Percentiles rank a stretch among this genome's conserved stretches.
Evolutionary conservation across 2,329 filamentous ascomycete genomes (phyloP).

Genomic region (Colletotrichum orbiculare): DNA sequence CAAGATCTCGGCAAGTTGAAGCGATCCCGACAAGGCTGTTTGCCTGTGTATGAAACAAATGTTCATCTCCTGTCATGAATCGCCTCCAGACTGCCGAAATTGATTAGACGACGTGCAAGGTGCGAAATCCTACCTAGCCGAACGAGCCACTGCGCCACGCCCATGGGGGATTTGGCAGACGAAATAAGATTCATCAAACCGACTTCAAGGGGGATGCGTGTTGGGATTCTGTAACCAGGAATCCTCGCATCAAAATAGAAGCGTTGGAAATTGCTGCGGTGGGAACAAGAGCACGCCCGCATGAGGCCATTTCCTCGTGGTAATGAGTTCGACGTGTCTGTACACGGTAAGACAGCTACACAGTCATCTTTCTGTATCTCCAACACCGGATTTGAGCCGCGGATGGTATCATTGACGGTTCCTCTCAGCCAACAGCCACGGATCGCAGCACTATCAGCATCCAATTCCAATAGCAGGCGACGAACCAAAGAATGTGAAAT

Average conservation of each 20-base stretch:
- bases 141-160: conserved; percentile 12
- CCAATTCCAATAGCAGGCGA: conserved; percentile 4
- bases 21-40: neutral
- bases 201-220: neutral
- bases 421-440: neutral
- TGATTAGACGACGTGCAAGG: neutral
- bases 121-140: conserved; percentile 9
- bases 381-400: neutral
- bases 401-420: neutral
- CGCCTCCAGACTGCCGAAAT: neutral
- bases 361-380: neutral
- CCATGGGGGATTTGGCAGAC: conserved; percentile 17
- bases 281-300: neutral
- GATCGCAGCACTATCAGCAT: conserved; percentile 13
- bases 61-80: neutral
- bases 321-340: neutral
- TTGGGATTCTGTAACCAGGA: conserved; percentile 1
- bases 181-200: conserved; percentile 3
- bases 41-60: conserved; percentile 4
- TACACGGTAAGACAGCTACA: neutral
- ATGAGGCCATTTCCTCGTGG: neutral
- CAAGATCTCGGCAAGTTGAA: too few species aligned
- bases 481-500: neutral
- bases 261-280: neutral
- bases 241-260: conserved; percentile 6